phyloP scores from a whole-genome alignment of 2,329 filamentous ascomycete species.

The Tolypocladium sp. region DNA sequence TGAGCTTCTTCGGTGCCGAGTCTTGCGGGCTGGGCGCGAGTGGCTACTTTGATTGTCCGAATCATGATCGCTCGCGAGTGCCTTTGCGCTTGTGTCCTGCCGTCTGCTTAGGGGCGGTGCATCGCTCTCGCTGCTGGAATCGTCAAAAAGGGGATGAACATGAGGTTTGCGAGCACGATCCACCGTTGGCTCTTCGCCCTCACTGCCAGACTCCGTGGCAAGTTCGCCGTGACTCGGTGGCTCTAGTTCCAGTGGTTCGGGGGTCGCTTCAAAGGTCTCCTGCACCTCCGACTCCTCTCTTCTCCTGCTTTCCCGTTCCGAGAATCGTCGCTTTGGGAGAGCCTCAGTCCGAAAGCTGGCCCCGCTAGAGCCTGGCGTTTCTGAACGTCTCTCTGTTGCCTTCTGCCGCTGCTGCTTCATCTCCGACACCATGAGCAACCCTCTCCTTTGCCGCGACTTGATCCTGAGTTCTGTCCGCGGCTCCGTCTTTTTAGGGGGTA shows the following conservation, averaged over 20 bases:
- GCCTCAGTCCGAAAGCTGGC: not conserved
- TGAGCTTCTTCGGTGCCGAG: not conserved
- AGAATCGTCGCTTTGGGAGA: not conserved
- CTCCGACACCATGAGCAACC: slow-evolving; percentile 36
- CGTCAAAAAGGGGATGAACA: not conserved
- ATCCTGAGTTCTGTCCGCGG: slow-evolving; percentile 37
- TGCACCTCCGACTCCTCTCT: not conserved
- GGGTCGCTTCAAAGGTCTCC: not conserved
- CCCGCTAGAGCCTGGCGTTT: not conserved
- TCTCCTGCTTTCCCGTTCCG: not conserved
- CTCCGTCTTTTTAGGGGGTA: slow-evolving; percentile 5
- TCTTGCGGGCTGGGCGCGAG: not conserved
- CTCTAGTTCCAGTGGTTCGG: not conserved
- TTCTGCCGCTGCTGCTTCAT: slow-evolving; percentile 8
- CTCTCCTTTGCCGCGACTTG: slow-evolving; percentile 35
- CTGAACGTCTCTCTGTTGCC: too few species aligned
- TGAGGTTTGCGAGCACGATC: not conserved
- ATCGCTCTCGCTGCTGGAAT: slow-evolving; percentile 1
- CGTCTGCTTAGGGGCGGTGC: not conserved
- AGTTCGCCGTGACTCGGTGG: not conserved
- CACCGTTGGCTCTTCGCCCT: not conserved
- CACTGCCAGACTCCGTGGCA: not conserved
- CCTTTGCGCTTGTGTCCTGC: not conserved
- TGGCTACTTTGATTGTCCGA: not conserved
- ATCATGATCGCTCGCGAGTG: not conserved